Evolutionary conservation across 1,284 basidiomycete species (phyloP).

Genomic region (Ustilago lituana): DNA sequence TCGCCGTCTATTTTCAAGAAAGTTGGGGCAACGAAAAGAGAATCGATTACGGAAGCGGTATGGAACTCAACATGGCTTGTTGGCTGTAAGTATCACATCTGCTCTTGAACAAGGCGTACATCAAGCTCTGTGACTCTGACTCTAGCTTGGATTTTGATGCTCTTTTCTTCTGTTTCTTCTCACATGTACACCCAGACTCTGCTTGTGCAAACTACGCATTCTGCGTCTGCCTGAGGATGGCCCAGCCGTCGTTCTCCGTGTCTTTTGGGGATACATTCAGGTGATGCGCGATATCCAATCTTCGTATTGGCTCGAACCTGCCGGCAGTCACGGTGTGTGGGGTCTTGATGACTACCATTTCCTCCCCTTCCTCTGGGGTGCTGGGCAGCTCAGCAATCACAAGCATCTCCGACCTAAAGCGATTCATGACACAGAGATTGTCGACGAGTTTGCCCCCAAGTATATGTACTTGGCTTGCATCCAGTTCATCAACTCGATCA

Average conservation of each 20-base stretch:
- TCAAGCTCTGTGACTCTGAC: conserved; percentile 11
- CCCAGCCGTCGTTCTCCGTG: conserved; percentile 79
- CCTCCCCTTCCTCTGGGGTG: conserved; percentile 89
- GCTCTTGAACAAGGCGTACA: neutral
- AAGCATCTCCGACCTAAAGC: conserved; percentile 89
- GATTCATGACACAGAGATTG: conserved; percentile 88
- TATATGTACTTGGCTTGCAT: conserved; percentile 99
- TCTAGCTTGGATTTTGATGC: no score
- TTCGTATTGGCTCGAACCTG: conserved; percentile 96
- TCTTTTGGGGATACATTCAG: conserved; percentile 78
- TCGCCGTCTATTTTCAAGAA: conserved; percentile 81
- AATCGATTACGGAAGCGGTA: conserved; percentile 98
- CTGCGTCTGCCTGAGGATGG: conserved; percentile 75
- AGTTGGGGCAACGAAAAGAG: conserved; percentile 89
- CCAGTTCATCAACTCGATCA: conserved; percentile 92
- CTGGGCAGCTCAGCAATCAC: conserved; percentile 84
- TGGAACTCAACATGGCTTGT: conserved; percentile 97
- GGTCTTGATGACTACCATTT: conserved; percentile 98
- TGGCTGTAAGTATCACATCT: conserved; percentile 80
- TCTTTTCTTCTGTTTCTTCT: neutral
- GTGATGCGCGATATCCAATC: conserved; percentile 90
- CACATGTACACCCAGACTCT: conserved; percentile 70
- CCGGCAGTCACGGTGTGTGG: conserved; percentile 98
- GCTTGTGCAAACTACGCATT: conserved; percentile 79
- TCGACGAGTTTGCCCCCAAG: conserved; percentile 89